Percentiles rank a stretch among this genome's conserved stretches.
phyloP scores from a whole-genome alignment of 23 red algal species.

The Cyanidioschyzon merolae region DNA sequence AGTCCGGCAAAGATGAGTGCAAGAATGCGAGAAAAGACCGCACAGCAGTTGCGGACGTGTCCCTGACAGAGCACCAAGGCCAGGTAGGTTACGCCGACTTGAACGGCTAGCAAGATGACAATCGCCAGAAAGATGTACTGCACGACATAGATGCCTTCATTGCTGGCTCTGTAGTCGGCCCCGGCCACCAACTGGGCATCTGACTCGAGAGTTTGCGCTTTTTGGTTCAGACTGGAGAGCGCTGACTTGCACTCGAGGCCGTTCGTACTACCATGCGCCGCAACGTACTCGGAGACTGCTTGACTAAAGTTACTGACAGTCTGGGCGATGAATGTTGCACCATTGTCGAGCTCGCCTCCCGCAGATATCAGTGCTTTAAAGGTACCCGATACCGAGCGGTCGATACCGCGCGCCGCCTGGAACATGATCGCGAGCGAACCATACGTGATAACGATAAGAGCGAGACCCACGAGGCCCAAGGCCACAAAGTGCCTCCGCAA shows the following conservation, averaged over 20 bases:
- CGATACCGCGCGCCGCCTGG: not conserved
- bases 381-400: not conserved
- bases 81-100: slow-evolving; percentile 2
- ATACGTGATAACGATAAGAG: not conserved
- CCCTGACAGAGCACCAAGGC: slow-evolving; percentile 8
- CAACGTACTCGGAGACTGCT: not conserved
- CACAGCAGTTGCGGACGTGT: not conserved
- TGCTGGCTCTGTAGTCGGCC: not conserved
- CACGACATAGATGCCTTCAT: not conserved
- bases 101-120: not conserved
- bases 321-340: not conserved
- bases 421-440: not conserved
- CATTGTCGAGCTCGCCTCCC: not conserved
- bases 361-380: not conserved
- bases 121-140: slow-evolving; percentile 19
- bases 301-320: not conserved
- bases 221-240: not conserved
- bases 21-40: not conserved
- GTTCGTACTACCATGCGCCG: not conserved
- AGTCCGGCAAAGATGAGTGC: not conserved
- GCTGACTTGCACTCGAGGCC: not conserved
- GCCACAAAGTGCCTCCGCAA: not conserved
- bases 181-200: not conserved
- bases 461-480: not conserved
- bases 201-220: not conserved